phyloP scores from a whole-genome alignment of 148 eudicot species.

The Oxyria digyna region DNA sequence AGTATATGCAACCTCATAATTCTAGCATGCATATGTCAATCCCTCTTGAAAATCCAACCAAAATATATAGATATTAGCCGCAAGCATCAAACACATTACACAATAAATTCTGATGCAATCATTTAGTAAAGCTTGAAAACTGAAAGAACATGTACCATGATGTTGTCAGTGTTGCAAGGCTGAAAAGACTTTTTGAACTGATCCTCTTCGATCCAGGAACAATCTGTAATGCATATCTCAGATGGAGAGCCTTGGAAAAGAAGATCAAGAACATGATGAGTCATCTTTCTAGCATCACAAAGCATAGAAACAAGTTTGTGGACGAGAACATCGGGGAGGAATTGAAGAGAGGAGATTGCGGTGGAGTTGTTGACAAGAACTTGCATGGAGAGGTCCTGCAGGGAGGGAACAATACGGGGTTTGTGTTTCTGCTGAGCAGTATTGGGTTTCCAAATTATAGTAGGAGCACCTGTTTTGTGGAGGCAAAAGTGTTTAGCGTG shows the following conservation, averaged over 20 bases:
- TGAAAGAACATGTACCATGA: conserved; percentile 33
- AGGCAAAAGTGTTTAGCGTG: too few species aligned
- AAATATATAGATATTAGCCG: too few species aligned
- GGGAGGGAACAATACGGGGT: conserved; percentile 23
- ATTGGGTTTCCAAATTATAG: conserved; percentile 52
- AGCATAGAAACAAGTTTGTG: conserved; percentile 58
- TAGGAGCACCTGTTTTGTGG: too few species aligned
- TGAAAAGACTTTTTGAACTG: conserved; percentile 33
- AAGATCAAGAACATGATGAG: conserved; percentile 44
- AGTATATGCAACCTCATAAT: too few species aligned
- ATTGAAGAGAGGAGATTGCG: conserved; percentile 58
- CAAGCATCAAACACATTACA: neutral
- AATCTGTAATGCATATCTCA: conserved; percentile 69
- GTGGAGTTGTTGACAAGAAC: conserved; percentile 57
- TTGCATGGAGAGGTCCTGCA: conserved; percentile 47
- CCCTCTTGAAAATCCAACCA: too few species aligned
- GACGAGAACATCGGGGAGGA: conserved; percentile 60
- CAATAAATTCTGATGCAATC: neutral
- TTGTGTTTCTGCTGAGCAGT: too few species aligned
- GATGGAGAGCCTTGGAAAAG: conserved; percentile 62
- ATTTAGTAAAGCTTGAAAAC: neutral
- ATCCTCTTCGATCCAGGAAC: conserved; percentile 84
- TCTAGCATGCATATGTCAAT: too few species aligned
- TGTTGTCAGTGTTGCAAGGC: conserved; percentile 24
- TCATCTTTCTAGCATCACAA: conserved; percentile 67